Percentiles rank a stretch among this genome's conserved stretches.
These are phyloP conservation scores for Suillus hirtellus DNA, from an alignment of 768 basidiomycete genomes.

Conservation along the genomic window DNA sequence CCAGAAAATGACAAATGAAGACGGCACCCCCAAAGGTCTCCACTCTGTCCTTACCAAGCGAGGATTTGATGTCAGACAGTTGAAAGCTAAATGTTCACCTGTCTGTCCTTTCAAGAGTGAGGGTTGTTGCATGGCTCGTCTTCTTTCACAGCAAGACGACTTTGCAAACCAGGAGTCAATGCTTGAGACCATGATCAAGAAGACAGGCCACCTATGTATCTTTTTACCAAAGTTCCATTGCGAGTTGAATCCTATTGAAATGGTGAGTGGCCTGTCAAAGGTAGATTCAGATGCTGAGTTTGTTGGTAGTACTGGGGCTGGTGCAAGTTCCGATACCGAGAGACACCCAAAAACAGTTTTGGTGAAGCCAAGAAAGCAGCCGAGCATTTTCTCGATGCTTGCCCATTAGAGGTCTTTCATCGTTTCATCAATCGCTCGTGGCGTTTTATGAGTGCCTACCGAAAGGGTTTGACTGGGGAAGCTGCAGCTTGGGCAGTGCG, in stretches of 20 bases:
- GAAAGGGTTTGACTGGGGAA: too few relatives aligned
- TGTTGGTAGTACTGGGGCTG: constrained; percentile 23
- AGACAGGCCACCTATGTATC: constrained; percentile 36
- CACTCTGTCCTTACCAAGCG: constrained; percentile 29
- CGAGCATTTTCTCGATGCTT: too few relatives aligned
- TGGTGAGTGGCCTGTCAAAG: constrained; percentile 28
- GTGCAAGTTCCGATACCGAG: constrained; percentile 2
- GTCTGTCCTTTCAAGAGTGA: constrained; percentile 22
- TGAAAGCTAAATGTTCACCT: constrained; percentile 38
- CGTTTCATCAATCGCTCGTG: too few relatives aligned
- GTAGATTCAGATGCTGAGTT: background rate
- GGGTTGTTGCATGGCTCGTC: constrained; percentile 27
- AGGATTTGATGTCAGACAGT: constrained; percentile 37
- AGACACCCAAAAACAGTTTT: too few relatives aligned
- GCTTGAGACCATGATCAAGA: too few relatives aligned
- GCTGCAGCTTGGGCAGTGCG: too few relatives aligned
- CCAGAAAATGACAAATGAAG: too few relatives aligned
- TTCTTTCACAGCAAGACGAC: constrained; percentile 32
- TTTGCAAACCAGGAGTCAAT: constrained; percentile 15
- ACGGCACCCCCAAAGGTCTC: constrained; percentile 20
- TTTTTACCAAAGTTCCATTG: constrained; percentile 49
- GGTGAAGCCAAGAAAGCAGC: too few relatives aligned
- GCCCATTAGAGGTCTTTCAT: too few relatives aligned
- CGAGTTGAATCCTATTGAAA: constrained; percentile 49
- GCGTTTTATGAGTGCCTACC: too few relatives aligned